Conservation (phyloP, 2,329 filamentous ascomycete species). For the Claviceps citrina region DNA sequence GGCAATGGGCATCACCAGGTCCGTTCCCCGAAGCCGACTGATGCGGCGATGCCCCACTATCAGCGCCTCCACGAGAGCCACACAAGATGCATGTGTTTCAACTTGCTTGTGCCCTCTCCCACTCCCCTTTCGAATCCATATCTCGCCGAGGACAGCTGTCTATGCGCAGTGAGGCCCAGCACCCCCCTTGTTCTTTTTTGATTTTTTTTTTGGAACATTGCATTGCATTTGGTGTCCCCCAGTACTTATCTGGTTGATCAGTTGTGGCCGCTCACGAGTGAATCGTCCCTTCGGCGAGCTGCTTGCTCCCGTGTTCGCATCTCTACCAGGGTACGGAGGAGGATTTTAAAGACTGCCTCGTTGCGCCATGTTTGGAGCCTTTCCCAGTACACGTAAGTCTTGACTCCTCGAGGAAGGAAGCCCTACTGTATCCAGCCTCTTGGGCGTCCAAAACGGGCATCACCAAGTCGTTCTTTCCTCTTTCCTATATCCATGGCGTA, state of each 20-base stretch:
- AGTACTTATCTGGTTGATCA: no score
- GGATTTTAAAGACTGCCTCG: neutral
- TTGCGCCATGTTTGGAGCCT: slow-evolving; percentile 28
- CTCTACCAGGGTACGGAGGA: neutral
- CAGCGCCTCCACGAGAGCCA: no score
- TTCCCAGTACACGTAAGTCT: slow-evolving; percentile 25
- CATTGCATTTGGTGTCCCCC: neutral
- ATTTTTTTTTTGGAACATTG: neutral
- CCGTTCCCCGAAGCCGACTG: neutral
- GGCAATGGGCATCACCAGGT: no score
- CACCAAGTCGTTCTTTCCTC: neutral
- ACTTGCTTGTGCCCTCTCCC: no score
- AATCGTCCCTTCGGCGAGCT: neutral
- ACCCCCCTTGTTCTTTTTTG: neutral
- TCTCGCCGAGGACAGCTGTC: neutral
- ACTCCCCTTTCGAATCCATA: no score
- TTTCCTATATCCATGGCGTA: neutral
- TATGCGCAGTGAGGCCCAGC: neutral
- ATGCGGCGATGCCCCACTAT: neutral
- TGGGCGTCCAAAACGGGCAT: neutral
- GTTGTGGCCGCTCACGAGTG: no score
- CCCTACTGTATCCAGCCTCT: neutral
- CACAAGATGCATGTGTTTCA: no score
- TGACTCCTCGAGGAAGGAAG: neutral
- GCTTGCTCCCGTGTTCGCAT: neutral